Percentiles rank a stretch among this genome's conserved stretches.
Evolutionary conservation across 2,329 filamentous ascomycete genomes (phyloP).

Genomic region (Rugonectria rugulosa): DNA sequence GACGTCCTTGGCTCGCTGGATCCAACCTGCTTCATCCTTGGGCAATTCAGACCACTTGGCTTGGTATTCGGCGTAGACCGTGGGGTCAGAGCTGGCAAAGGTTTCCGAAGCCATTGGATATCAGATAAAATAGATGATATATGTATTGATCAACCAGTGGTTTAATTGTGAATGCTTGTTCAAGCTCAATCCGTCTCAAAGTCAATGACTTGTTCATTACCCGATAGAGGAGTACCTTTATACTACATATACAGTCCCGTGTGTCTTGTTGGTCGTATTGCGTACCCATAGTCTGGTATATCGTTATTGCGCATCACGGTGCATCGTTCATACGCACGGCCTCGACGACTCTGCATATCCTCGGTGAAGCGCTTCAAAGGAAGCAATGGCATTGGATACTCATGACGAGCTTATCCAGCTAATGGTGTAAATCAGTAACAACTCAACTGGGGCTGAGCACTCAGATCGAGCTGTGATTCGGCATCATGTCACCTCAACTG

Average conservation of each 20-base stretch:
- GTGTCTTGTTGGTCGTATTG: neutral
- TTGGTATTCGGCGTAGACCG: slow-evolving; percentile 47
- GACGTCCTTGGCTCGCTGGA: slow-evolving; percentile 50
- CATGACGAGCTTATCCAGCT: slow-evolving; percentile 18
- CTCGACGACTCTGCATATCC: neutral
- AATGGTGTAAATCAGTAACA: neutral
- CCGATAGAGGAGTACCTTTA: neutral
- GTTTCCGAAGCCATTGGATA: slow-evolving; percentile 10
- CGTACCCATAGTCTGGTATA: slow-evolving; percentile 2
- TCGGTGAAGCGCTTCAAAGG: slow-evolving; percentile 2
- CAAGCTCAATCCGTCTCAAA: too few relatives aligned
- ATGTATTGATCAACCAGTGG: neutral
- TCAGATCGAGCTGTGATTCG: neutral
- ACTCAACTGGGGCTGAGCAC: neutral
- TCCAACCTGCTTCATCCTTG: slow-evolving; percentile 43
- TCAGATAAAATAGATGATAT: neutral
- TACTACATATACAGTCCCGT: neutral
- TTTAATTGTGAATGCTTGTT: neutral
- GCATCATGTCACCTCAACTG: neutral
- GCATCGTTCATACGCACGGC: neutral
- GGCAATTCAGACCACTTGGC: slow-evolving; percentile 46
- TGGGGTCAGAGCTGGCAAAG: slow-evolving; percentile 43
- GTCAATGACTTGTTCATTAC: neutral
- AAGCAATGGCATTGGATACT: slow-evolving; percentile 1
- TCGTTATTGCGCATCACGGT: slow-evolving; percentile 7